Conservation (phyloP, 2,329 filamentous ascomycete genomes). For the Cylindrodendrum hubeiense region DNA sequence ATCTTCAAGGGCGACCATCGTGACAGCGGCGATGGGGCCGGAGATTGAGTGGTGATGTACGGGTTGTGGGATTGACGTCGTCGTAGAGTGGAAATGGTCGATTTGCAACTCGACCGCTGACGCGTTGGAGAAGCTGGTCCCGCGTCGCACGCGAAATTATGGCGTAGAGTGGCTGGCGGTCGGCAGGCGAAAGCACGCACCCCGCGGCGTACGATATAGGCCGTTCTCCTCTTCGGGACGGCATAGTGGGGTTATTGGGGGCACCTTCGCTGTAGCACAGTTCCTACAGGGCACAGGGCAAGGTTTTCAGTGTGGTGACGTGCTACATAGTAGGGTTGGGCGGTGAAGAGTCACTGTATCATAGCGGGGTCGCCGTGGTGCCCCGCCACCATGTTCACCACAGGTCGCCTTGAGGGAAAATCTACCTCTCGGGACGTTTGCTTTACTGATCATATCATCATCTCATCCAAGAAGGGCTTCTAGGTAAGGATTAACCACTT, state of each 20-base stretch:
- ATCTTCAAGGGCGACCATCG: slow-evolving; percentile 52
- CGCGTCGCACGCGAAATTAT: slow-evolving; percentile 38
- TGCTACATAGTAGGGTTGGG: slow-evolving; percentile 37
- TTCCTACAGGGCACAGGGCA: slow-evolving; percentile 8
- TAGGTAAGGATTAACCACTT: neutral
- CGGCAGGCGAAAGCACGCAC: neutral
- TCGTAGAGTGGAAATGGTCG: slow-evolving; percentile 10
- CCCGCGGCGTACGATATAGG: too few species aligned
- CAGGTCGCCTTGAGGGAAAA: slow-evolving; percentile 27
- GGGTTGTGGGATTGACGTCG: slow-evolving; percentile 5
- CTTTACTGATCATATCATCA: neutral
- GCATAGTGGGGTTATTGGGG: slow-evolving; percentile 16
- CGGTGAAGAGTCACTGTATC: slow-evolving; percentile 25
- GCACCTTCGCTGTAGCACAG: too few species aligned
- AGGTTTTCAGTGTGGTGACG: slow-evolving; percentile 31
- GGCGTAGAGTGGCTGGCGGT: slow-evolving; percentile 46
- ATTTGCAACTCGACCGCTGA: slow-evolving; percentile 20
- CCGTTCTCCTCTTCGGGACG: neutral
- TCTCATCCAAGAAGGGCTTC: neutral
- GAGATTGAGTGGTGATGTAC: neutral
- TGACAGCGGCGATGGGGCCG: slow-evolving; percentile 14
- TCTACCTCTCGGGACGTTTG: slow-evolving; percentile 16
- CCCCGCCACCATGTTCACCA: slow-evolving; percentile 36
- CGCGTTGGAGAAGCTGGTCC: slow-evolving; percentile 36
- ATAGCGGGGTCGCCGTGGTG: slow-evolving; percentile 33